Percentiles rank a stretch among this genome's conserved stretches.
Evolutionary conservation across 139 green algal genomes (phyloP).

Genomic region (Tetradesmus lagerheimii): DNA sequence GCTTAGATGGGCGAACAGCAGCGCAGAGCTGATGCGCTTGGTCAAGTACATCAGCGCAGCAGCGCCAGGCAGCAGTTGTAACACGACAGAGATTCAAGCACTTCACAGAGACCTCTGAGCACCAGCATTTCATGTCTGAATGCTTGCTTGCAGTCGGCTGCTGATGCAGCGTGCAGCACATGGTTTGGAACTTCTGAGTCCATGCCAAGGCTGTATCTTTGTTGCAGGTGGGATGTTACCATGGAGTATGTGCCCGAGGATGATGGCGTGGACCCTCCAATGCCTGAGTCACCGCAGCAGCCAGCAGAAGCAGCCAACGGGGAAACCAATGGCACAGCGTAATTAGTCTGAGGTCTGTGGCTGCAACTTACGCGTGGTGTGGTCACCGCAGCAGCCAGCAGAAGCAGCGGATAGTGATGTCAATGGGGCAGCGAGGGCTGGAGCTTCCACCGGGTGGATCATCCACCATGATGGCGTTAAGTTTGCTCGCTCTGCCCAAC

Average conservation of each 20-base stretch:
- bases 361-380: no score
- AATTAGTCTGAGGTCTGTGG: no score
- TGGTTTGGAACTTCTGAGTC: not conserved
- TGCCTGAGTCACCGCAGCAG: slow-evolving; percentile 8
- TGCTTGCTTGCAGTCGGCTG: not conserved
- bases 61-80: slow-evolving; percentile 47
- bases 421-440: no score
- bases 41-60: slow-evolving; percentile 74
- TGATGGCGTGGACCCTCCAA: slow-evolving; percentile 49
- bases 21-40: slow-evolving; percentile 86
- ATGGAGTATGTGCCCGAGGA: slow-evolving; percentile 74
- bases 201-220: not conserved
- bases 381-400: no score
- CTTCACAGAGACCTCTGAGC: no score
- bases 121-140: not conserved
- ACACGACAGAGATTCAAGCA: no score
- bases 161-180: not conserved
- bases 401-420: no score
- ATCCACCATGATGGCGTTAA: no score
- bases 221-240: slow-evolving; percentile 64
- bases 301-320: not conserved
- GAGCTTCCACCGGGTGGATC: no score
- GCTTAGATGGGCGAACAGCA: no score
- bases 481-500: no score
- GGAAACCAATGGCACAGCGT: not conserved